These are phyloP conservation scores for Rhodosporidiobolus sp. DNA, from an alignment of 768 basidiomycete species.

Conservation along the genomic window DNA sequence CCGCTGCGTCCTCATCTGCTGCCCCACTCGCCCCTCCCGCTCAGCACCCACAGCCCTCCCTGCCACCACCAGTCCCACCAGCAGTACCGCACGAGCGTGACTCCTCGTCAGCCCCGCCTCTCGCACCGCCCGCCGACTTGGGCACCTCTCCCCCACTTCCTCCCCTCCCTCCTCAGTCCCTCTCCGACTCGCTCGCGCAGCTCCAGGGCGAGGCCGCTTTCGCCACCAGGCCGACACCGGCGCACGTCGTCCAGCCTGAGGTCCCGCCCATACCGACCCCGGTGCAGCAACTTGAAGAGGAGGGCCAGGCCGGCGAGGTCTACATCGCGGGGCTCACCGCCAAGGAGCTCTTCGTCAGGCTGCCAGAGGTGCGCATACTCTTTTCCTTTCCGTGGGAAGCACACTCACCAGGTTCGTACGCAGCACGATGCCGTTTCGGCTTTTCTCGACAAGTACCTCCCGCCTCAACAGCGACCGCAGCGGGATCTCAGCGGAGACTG, in stretches of 20 bases:
- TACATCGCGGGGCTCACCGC: constrained; percentile 1
- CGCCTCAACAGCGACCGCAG: constrained; percentile 2
- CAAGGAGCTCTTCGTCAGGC: not conserved
- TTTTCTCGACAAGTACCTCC: constrained; percentile 11
- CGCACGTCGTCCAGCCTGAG: too few relatives aligned
- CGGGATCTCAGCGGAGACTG: constrained; percentile 11
- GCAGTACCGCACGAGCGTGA: not conserved
- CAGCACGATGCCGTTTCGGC: constrained; percentile 3
- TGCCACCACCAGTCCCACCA: not conserved
- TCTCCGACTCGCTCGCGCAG: constrained; percentile 7
- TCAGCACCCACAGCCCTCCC: not conserved
- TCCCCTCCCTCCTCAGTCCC: not conserved
- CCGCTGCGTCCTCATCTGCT: not conserved
- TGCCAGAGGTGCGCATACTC: constrained; percentile 4
- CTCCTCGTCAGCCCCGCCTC: not conserved
- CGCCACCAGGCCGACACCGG: not conserved
- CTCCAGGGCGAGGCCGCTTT: constrained; percentile 6
- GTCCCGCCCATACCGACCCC: not conserved
- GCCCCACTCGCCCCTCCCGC: not conserved
- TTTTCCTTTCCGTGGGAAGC: too few relatives aligned
- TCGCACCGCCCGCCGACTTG: not conserved
- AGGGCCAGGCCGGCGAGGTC: not conserved
- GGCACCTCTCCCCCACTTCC: not conserved
- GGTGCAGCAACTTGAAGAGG: too few relatives aligned
- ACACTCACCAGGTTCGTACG: not conserved